These are phyloP conservation scores for Dicorynia guianensis DNA, from an alignment of 306 rosid genomes.

Conservation along the genomic window DNA sequence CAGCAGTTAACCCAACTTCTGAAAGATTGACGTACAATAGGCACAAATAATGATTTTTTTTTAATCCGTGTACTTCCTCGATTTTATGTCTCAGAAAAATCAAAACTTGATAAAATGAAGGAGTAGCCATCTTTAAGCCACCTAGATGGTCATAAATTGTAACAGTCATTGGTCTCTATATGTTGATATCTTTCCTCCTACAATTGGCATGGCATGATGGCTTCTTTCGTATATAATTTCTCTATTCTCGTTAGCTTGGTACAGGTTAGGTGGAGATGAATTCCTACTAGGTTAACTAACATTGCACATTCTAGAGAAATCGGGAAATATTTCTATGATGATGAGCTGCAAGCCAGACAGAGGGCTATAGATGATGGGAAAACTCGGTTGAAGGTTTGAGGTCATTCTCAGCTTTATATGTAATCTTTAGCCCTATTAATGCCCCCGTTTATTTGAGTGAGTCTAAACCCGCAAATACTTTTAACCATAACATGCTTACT, in stretches of 20 bases:
- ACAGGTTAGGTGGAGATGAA: conserved; percentile 95
- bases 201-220: conserved; percentile 17
- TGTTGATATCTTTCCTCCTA: conserved; percentile 12
- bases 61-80: conserved; percentile 10
- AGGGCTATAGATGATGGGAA: conserved; percentile 76
- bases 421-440: conserved; percentile 14
- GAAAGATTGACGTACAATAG: conserved; percentile 18
- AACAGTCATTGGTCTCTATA: conserved; percentile 26
- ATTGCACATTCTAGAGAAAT: conserved; percentile 95
- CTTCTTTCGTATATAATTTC: conserved; percentile 43
- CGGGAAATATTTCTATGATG: conserved; percentile 84
- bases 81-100: conserved; percentile 60
- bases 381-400: conserved; percentile 73
- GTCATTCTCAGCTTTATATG: conserved; percentile 18
- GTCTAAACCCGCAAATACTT: conserved; percentile 19
- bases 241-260: conserved; percentile 56
- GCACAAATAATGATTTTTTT: conserved; percentile 3
- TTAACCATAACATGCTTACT: conserved; percentile 23
- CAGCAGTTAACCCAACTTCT: neutral
- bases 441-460: conserved; percentile 25
- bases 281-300: conserved; percentile 92
- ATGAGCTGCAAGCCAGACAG: conserved; percentile 81
- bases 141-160: conserved; percentile 50
- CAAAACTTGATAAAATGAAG: conserved; percentile 49
- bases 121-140: conserved; percentile 52